These are phyloP conservation scores for Biancaea sappan DNA, from an alignment of 306 rosid species.

Conservation along the genomic window DNA sequence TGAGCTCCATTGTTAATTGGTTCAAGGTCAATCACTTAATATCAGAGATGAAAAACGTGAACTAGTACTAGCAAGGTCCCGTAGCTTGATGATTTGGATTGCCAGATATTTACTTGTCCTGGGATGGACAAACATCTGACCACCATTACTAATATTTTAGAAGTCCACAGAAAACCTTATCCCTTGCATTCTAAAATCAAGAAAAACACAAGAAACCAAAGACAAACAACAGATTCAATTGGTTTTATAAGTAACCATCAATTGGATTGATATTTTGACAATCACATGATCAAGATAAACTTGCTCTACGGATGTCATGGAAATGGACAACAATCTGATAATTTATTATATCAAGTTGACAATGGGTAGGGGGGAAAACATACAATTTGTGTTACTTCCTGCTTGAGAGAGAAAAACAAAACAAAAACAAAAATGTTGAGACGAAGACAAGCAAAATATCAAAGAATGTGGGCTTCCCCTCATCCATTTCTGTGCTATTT, in stretches of 20 bases:
- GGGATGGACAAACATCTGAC: neutral
- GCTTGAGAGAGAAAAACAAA: neutral
- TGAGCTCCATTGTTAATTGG: neutral
- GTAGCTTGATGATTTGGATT: neutral
- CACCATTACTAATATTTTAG: neutral
- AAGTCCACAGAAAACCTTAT: neutral
- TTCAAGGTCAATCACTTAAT: neutral
- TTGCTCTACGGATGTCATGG: no score
- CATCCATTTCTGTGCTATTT: constrained; percentile 5
- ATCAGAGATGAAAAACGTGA: neutral
- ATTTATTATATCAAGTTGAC: neutral
- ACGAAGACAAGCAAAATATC: neutral
- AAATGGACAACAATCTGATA: neutral
- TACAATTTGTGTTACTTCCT: neutral
- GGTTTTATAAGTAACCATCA: neutral
- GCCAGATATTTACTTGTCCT: neutral
- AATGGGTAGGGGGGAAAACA: neutral
- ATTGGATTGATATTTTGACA: constrained; percentile 21
- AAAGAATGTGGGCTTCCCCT: neutral
- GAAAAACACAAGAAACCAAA: no score
- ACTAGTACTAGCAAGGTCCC: constrained; percentile 5
- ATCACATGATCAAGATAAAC: neutral
- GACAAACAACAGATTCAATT: neutral
- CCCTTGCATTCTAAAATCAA: neutral
- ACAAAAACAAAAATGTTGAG: no score